Base-by-base conservation (phyloP, 179 eudicot genomes). In the Silene coronaria region DNA sequence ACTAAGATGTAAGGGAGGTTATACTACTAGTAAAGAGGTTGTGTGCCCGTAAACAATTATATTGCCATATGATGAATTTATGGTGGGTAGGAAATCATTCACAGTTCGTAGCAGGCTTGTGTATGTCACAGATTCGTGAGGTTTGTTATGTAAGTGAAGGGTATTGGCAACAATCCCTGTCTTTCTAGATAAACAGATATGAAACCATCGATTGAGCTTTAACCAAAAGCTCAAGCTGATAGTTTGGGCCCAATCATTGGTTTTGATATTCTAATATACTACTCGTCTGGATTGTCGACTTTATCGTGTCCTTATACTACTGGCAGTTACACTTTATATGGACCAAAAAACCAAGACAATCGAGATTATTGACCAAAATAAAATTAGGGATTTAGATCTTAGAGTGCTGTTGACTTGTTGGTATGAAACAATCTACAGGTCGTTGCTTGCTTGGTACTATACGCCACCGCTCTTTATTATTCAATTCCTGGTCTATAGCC, bases 401-500 rank as follows among this genome's bases (percentile, higher is more conserved):
- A n/a, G 51, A 36, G 23, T 67, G 22, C 36, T 34, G 16, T 67
- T 67, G 51, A 53, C 58, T 67, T 67, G 24, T 14, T 12, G 53
- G 51, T 34, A 21, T 19, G n/a, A 19, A 68, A 19, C 55, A 38
- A 68, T 68, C n/a, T 5, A 10, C 1, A 38, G 72, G 30, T 60
- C 68, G 45, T 59, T 61, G 64, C 66, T 72, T 30, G 75, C 28
- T 72, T 71, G 3, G 22, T 77, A n/a, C n/a, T n/a, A 77, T 71
- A 74, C 76, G 46, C 71, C 80, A 77, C 63, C 58, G 42, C 55
- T 63, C 76, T 67, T 34, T 28, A 75, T 19, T 67, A 75, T 32
- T 59, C 59, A 70, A 77, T 77, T 74, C 74, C 79, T 70, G 69
- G 38, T 70, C 61, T 72, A 24, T 48, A 63, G 80, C 76, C 80